These are phyloP conservation scores for Insectozyma bohioensis DNA, from an alignment of 1,139 yeast genomes.

Conservation along the genomic window DNA sequence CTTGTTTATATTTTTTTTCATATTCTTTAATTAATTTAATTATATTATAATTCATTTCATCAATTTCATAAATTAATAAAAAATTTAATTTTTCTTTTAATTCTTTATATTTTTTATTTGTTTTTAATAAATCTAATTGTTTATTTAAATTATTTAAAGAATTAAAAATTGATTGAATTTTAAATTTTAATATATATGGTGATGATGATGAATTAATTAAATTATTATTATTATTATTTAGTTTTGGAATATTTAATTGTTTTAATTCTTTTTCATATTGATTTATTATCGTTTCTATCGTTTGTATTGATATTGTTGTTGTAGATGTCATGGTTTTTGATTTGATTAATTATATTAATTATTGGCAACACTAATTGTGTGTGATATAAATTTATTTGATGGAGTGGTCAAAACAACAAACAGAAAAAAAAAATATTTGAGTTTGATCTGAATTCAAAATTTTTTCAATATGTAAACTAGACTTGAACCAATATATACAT, in stretches of 20 bases:
- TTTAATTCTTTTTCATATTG: slow-evolving; percentile 18
- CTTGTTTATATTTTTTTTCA: slow-evolving; percentile 13
- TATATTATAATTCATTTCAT: slow-evolving; percentile 25
- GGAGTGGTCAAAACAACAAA: too few species aligned
- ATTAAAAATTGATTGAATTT: slow-evolving; percentile 19
- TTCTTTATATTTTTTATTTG: slow-evolving; percentile 14
- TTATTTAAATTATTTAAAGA: slow-evolving; percentile 8
- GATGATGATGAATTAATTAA: slow-evolving; percentile 12
- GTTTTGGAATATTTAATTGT: slow-evolving; percentile 17
- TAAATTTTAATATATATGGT: slow-evolving; percentile 25
- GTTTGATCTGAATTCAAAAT: too few species aligned
- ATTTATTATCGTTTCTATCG: slow-evolving; percentile 15
- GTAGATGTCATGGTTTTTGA: too few species aligned
- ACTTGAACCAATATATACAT: too few species aligned
- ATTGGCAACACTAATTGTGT: too few species aligned
- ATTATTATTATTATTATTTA: slow-evolving; percentile 2
- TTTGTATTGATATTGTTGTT: slow-evolving; percentile 12
- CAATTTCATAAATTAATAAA: slow-evolving; percentile 18
- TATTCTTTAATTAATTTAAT: slow-evolving; percentile 16
- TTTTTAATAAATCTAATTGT: slow-evolving; percentile 13
- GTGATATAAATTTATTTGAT: too few species aligned
- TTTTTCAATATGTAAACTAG: too few species aligned
- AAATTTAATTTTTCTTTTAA: slow-evolving; percentile 13
- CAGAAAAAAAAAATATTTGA: too few species aligned
- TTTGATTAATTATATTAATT: too few species aligned